Percentiles rank a stretch among this genome's conserved stretches.
These are phyloP conservation scores for Theileria equi DNA, from an alignment of 169 alveolate genomes.

Conservation along the genomic window DNA sequence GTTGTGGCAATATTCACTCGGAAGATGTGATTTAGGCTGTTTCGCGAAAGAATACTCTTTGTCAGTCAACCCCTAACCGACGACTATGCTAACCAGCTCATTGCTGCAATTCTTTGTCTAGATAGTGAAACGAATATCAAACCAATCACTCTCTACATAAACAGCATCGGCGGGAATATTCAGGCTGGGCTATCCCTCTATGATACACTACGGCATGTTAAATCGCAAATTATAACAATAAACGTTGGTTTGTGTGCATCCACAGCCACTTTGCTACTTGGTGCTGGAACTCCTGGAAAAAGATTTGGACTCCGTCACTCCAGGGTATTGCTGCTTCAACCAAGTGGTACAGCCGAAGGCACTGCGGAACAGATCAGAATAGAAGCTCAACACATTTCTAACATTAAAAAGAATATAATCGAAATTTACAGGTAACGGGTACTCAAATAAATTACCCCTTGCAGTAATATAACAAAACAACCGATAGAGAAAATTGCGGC, in stretches of 20 bases:
- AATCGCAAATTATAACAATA: slow-evolving; percentile 58
- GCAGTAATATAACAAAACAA: slow-evolving; percentile 59
- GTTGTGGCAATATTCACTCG: neutral
- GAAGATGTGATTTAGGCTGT: slow-evolving; percentile 23
- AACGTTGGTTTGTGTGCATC: slow-evolving; percentile 73
- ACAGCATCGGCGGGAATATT: slow-evolving; percentile 70
- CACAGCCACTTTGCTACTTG: slow-evolving; percentile 65
- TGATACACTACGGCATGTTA: slow-evolving; percentile 62
- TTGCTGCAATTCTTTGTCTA: slow-evolving; percentile 50
- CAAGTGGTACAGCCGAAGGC: slow-evolving; percentile 60
- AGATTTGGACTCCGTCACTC: slow-evolving; percentile 62
- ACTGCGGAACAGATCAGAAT: slow-evolving; percentile 60
- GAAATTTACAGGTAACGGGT: slow-evolving; percentile 26
- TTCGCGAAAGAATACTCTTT: slow-evolving; percentile 61
- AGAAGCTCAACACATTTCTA: slow-evolving; percentile 37
- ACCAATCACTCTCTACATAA: slow-evolving; percentile 58
- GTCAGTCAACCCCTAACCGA: slow-evolving; percentile 57
- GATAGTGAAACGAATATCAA: slow-evolving; percentile 51
- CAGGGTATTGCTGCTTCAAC: slow-evolving; percentile 64
- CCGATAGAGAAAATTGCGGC: slow-evolving; percentile 63
- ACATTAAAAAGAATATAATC: slow-evolving; percentile 20
- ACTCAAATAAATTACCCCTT: neutral
- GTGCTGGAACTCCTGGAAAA: slow-evolving; percentile 67
- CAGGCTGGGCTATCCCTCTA: slow-evolving; percentile 60
- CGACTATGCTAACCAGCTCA: slow-evolving; percentile 49